Evolutionary conservation across 1,284 basidiomycete genomes (phyloP).

Genomic region (Microstroma glucosiphilum): DNA sequence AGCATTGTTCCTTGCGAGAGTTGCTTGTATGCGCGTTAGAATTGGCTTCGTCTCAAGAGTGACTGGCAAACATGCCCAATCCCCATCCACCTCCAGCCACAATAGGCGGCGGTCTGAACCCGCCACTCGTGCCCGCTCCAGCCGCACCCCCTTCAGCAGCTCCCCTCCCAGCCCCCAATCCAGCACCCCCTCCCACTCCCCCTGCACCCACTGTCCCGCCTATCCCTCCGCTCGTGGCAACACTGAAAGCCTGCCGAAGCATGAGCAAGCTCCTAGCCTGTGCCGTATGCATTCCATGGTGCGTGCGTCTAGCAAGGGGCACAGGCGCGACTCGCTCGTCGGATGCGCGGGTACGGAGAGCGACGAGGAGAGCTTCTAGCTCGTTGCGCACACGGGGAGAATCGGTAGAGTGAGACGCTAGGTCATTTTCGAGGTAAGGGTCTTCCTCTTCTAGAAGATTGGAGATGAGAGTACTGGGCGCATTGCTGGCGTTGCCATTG

Average conservation of each 20-base stretch:
- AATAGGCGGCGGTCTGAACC: conserved; percentile 2
- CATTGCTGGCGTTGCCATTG: too few species aligned
- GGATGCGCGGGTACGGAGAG: neutral
- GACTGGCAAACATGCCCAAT: neutral
- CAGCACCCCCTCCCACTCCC: neutral
- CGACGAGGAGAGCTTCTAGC: neutral
- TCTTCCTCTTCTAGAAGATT: too few species aligned
- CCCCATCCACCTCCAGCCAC: conserved; percentile 4
- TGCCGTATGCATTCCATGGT: neutral
- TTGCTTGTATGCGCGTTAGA: neutral
- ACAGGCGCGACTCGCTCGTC: conserved; percentile 1
- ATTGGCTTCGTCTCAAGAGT: neutral
- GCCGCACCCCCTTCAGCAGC: neutral
- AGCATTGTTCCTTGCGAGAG: neutral
- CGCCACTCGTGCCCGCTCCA: neutral
- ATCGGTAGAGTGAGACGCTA: neutral
- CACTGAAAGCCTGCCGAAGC: neutral
- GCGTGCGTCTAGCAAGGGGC: neutral
- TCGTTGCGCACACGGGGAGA: neutral
- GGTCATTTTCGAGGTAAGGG: neutral
- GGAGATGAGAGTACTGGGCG: too few species aligned
- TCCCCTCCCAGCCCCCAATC: neutral
- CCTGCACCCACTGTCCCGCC: neutral
- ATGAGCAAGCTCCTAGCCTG: neutral
- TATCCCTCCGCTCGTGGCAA: neutral